Base-by-base conservation (phyloP, 179 eudicot species). In the Drosera spatulata region DNA sequence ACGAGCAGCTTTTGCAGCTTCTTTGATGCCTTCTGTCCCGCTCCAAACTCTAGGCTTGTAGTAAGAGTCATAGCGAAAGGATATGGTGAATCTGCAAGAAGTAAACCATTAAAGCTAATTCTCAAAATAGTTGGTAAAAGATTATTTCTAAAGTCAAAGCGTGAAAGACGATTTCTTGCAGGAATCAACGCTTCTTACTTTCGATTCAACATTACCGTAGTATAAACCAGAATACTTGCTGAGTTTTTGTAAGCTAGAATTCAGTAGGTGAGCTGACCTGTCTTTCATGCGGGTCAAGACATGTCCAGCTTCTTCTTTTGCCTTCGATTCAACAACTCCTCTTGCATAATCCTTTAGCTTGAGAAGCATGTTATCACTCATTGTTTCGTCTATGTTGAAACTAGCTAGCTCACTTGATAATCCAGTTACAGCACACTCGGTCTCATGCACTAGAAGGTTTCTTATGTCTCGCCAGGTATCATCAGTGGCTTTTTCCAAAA, bases 41-140 rank as follows among this genome's bases (percentile, higher is more conserved):
- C 86, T 86, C 99, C 99, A 93, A 60, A 93, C 80, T 39, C 97
- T 86, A 13, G 99, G 97, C 97, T 86, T 84, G 56, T 90, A 86
- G 70, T 93, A 95, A 55, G 87, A 63, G 64, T 89, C 97, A 67
- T 79, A 86, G 73, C 93, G 89, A 73, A 89, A 89, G 68, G 82
- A 63, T 50, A 79, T 80, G n/a, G 82, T 61, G 61, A 91, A 91
- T 74, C 96, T 91, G 85, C 39, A 57, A 60, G 37, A 64, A 43
- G 22, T 10, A 47, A 22, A 39, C 7, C 11, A 13, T 43, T 8
- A 40, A 33, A 5, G 41, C 58, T 52, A 13, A 22, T 22, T 7
- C 11, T 22, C 33, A 22, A 22, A 22, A 22, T 22, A 22, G 33
- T 22, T 22, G 33, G 33, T 22, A 22, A 22, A 22, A 22, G 33